Base-by-base conservation (phyloP, 768 basidiomycete genomes). In the Wakefieldia striispora region DNA sequence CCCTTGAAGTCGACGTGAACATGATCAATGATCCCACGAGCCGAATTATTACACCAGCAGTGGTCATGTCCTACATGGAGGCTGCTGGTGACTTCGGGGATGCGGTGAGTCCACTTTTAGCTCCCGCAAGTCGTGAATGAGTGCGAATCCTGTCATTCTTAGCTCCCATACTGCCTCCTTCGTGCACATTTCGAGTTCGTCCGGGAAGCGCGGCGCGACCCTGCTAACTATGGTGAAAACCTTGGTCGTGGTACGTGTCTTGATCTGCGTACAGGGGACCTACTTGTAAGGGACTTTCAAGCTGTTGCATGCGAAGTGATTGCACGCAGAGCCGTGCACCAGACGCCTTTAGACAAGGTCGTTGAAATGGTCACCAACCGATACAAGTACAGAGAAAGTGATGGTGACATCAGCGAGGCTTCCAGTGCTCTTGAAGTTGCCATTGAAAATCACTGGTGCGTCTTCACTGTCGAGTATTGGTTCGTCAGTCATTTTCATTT, bases 71-170 rank as follows among this genome's bases (percentile, higher is more conserved):
- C 1, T 97, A 86, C 60, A 77, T 75, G 23, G 80, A 79, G 43
- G 86, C 91, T 20, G 94, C 88, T 8, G 95, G 95, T 6, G 92
- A 95, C 68, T 94, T 94, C 63, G 67, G 74, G 16, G 89, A 93
- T 62, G 88, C 90, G 21, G 91, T 94, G 60, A 56, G 84, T 64
- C 4, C 16, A 36, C 43, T 42, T 47, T 26, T 37, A 23, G 39
- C 43, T 17, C 38, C 14, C 14, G 11, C 17, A 50, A 45, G 49
- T 33, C 34, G 21, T 13, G 24, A 42, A 29, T 35, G 20, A 23
- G 45, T 33, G 13, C 39, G 53, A 47, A 23, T 37, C 24, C 14
- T 36, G n/a, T 29, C 12, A 45, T 35, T 43, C 38, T 37, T 40
- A 91, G 88, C 76, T 92, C n/a, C 88, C 89, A 0, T 93, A 91